Evolutionary conservation across 345 rosid genomes (phyloP).

Genomic region (Punica granatum): DNA sequence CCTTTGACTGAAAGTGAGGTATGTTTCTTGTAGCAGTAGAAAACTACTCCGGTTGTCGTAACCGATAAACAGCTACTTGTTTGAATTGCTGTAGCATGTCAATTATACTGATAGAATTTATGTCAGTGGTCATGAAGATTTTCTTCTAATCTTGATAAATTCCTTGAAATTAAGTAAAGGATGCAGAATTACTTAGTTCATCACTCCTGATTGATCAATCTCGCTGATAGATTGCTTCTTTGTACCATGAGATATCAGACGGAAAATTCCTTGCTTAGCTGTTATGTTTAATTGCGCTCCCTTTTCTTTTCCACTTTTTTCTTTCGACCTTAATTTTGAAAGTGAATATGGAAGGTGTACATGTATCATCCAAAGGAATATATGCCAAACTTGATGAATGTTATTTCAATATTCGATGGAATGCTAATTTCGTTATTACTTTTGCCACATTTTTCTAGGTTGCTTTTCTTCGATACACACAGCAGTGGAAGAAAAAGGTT

Average conservation of each 20-base stretch:
- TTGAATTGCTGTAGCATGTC: neutral
- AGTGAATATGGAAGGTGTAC: neutral
- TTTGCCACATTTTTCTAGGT: slow-evolving; percentile 43
- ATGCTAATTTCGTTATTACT: neutral
- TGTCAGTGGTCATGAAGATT: neutral
- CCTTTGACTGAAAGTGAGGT: slow-evolving; percentile 99
- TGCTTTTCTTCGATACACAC: slow-evolving; percentile 79
- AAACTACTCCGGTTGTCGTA: neutral
- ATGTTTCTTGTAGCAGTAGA: slow-evolving; percentile 11
- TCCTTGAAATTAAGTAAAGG: neutral
- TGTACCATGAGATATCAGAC: neutral
- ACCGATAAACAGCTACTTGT: neutral
- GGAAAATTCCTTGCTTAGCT: neutral
- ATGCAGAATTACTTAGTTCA: neutral
- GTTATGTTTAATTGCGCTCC: neutral
- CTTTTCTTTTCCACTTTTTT: neutral
- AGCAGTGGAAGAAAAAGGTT: slow-evolving; percentile 94
- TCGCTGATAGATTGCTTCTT: neutral
- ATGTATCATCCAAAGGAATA: neutral
- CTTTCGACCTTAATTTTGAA: neutral
- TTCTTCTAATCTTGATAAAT: neutral
- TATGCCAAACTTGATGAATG: neutral
- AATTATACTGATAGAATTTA: neutral
- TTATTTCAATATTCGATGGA: neutral
- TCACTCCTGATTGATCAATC: neutral